Evolutionary conservation across 2,329 filamentous ascomycete genomes (phyloP).

Genomic region (Colletotrichum sansevieriae): DNA sequence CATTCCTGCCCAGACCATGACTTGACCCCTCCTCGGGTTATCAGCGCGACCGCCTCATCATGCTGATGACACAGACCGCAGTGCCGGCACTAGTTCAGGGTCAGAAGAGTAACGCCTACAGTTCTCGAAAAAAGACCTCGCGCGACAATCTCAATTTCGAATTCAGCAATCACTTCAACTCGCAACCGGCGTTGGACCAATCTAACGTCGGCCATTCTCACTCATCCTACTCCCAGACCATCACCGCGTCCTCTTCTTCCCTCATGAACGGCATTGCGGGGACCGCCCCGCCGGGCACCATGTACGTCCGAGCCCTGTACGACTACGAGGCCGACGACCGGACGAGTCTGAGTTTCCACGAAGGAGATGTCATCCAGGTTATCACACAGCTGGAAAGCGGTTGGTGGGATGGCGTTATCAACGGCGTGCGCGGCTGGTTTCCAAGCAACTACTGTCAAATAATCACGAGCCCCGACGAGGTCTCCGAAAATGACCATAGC

Average conservation of each 20-base stretch:
- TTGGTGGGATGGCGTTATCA: conserved; percentile 99
- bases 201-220: conserved; percentile 42
- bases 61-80: conserved; percentile 67
- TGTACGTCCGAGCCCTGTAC: conserved; percentile 96
- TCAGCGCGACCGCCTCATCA: conserved; percentile 53
- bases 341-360: conserved; percentile 95
- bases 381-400: conserved; percentile 95
- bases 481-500: conserved; percentile 71
- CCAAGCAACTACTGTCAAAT: conserved; percentile 98
- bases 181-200: conserved; percentile 41
- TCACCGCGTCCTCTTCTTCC: conserved; percentile 40
- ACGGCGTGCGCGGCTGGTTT: conserved; percentile 97
- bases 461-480: conserved; percentile 81
- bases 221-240: conserved; percentile 47
- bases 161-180: conserved; percentile 42
- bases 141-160: conserved; percentile 39
- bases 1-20: conserved; percentile 37
- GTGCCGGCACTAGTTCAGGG: conserved; percentile 60
- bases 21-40: conserved; percentile 40
- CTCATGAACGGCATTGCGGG: conserved; percentile 73
- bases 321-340: conserved; percentile 98
- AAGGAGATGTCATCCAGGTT: conserved; percentile 97
- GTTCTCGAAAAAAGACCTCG: conserved; percentile 46
- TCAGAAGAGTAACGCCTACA: conserved; percentile 55
- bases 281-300: conserved; percentile 72